Conservation (phyloP, 2,329 filamentous ascomycete genomes). For the Aspergillus sclerotialis region DNA sequence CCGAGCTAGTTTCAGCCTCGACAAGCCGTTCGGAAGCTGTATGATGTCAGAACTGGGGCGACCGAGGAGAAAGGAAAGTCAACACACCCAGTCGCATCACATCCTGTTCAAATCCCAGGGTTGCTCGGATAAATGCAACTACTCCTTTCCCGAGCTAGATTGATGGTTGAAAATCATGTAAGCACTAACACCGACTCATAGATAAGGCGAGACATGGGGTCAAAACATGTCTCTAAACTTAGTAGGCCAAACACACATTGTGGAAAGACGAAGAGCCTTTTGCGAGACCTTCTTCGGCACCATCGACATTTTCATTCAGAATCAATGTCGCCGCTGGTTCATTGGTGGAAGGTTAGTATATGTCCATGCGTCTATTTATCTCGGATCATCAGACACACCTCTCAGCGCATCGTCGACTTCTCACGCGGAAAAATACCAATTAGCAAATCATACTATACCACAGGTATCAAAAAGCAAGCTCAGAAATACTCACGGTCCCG, state of each 20-base stretch:
- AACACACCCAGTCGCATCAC: conserved; percentile 67
- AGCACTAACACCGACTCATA: conserved; percentile 8
- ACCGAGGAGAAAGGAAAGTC: conserved; percentile 3
- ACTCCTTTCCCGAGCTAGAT: conserved; percentile 69
- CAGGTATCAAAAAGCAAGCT: conserved; percentile 8
- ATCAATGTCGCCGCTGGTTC: conserved; percentile 58
- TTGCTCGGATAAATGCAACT: conserved; percentile 75
- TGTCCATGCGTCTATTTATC: not conserved
- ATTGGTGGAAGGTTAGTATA: too few relatives aligned
- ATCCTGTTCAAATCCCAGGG: conserved; percentile 85
- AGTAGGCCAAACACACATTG: conserved; percentile 42
- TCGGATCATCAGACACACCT: conserved; percentile 31
- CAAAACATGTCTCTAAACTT: not conserved
- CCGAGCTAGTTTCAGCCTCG: conserved; percentile 69
- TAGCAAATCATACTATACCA: conserved; percentile 1
- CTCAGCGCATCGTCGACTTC: conserved; percentile 36
- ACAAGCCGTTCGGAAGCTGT: conserved; percentile 62
- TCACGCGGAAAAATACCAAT: conserved; percentile 3
- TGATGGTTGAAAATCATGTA: conserved; percentile 3
- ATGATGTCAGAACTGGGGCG: conserved; percentile 12
- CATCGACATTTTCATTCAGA: conserved; percentile 84
- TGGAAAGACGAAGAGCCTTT: conserved; percentile 81
- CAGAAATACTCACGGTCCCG: conserved; percentile 36
- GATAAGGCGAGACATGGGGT: not conserved
- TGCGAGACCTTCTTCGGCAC: conserved; percentile 66